phyloP scores from a whole-genome alignment of 2,329 filamentous ascomycete species.

The Cladobotryum mycophilum region DNA sequence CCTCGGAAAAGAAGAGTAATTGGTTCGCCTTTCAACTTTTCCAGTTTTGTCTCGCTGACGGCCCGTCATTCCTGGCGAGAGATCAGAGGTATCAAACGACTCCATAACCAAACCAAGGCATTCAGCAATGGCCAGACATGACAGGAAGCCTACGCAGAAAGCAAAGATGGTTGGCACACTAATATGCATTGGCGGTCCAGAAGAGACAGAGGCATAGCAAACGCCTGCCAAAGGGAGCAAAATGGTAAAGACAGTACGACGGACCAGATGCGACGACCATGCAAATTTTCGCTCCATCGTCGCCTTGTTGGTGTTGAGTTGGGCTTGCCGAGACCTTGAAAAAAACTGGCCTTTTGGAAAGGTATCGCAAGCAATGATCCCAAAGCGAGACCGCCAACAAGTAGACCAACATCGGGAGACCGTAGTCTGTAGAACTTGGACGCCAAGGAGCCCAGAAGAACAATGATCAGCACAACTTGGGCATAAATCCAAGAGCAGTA shows the following conservation, averaged over 20 bases:
- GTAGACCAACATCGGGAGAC: conserved; percentile 60
- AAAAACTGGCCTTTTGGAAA: conserved; percentile 67
- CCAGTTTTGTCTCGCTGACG: conserved; percentile 38
- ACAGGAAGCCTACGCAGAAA: conserved; percentile 61
- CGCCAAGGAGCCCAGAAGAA: conserved; percentile 64
- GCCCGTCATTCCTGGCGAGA: conserved; percentile 64
- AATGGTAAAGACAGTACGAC: conserved; percentile 61
- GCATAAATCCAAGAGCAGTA: conserved; percentile 76
- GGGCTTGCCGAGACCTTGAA: conserved; percentile 55
- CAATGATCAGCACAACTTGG: conserved; percentile 65
- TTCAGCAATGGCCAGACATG: conserved; percentile 67
- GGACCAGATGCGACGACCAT: conserved; percentile 67
- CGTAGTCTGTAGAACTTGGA: conserved; percentile 61
- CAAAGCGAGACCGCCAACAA: conserved; percentile 59
- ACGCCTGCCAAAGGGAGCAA: conserved; percentile 60
- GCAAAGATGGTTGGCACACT: conserved; percentile 62
- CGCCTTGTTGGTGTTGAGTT: conserved; percentile 58
- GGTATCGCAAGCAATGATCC: conserved; percentile 66
- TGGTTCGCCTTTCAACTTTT: conserved; percentile 45
- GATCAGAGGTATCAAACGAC: conserved; percentile 72
- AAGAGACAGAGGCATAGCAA: conserved; percentile 61
- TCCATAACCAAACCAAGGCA: conserved; percentile 76
- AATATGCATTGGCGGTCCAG: conserved; percentile 53
- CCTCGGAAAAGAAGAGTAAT: conserved; percentile 71
- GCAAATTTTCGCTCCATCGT: conserved; percentile 57